Conservation (phyloP, 495 filamentous ascomycete genomes). For the Penicillium cosmopolitanum region DNA sequence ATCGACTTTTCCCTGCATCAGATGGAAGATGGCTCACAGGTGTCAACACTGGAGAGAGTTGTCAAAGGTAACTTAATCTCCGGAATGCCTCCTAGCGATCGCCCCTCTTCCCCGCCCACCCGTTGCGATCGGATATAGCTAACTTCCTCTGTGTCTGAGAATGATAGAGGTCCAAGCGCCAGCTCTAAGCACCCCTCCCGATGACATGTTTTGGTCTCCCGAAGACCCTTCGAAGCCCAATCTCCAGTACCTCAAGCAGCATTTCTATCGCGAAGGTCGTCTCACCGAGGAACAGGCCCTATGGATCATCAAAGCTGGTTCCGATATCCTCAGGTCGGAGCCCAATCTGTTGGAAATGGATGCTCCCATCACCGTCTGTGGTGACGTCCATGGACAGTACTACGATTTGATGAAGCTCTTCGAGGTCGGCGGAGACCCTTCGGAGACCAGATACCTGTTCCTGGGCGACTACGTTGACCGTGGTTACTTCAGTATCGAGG, state of each 20-base stretch:
- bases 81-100: background rate
- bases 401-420: conserved; percentile 99
- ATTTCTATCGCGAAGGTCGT: conserved; percentile 96
- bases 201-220: conserved; percentile 78
- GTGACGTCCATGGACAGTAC: conserved; percentile 98
- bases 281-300: conserved; percentile 96
- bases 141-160: conserved; percentile 12
- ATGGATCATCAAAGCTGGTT: conserved; percentile 87
- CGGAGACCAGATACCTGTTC: conserved; percentile 95
- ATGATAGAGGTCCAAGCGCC: conserved; percentile 90
- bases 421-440: conserved; percentile 95
- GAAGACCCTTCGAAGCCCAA: conserved; percentile 87
- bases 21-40: conserved; percentile 95
- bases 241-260: conserved; percentile 92
- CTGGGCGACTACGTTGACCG: conserved; percentile 97
- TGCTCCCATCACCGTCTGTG: conserved; percentile 98
- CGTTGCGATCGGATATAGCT: conserved; percentile 13
- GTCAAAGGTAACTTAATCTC: conserved; percentile 77
- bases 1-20: conserved; percentile 98
- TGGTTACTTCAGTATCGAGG: conserved; percentile 98
- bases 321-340: conserved; percentile 80
- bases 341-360: conserved; percentile 99
- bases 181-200: conserved; percentile 83
- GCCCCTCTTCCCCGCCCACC: background rate
- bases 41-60: conserved; percentile 92